These are phyloP conservation scores for Pigoraptor vietnamica DNA, from an alignment of 78 protist genomes.

Conservation along the genomic window DNA sequence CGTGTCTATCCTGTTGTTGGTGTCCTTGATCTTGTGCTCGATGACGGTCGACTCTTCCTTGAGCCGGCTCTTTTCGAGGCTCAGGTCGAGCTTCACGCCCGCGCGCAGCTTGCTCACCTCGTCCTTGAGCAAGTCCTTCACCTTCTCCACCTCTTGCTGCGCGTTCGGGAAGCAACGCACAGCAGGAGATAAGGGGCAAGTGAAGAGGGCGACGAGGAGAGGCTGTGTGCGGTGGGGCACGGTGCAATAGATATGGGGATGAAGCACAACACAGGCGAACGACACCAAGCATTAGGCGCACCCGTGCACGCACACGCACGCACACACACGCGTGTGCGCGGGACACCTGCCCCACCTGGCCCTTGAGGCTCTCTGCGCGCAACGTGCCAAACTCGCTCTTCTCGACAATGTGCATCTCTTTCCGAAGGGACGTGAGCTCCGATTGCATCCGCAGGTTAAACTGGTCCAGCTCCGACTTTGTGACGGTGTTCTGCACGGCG, in stretches of 20 bases:
- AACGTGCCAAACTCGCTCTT: neutral
- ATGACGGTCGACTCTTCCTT: neutral
- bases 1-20: neutral
- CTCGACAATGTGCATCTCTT: neutral
- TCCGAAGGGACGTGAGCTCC: neutral
- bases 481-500: neutral
- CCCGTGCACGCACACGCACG: too few relatives aligned
- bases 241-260: too few relatives aligned
- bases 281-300: too few relatives aligned
- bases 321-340: too few relatives aligned
- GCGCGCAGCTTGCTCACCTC: neutral
- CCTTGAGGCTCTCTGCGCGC: neutral
- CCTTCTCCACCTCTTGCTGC: neutral
- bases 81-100: neutral
- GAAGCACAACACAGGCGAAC: neutral
- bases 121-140: neutral
- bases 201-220: neutral
- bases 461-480: neutral
- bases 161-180: neutral
- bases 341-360: neutral
- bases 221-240: neutral
- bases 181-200: neutral
- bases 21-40: constrained; percentile 1
- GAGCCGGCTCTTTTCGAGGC: neutral
- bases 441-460: neutral